These are phyloP conservation scores for Bruguiera hainesii DNA, from an alignment of 441 rosid species.

Conservation along the genomic window DNA sequence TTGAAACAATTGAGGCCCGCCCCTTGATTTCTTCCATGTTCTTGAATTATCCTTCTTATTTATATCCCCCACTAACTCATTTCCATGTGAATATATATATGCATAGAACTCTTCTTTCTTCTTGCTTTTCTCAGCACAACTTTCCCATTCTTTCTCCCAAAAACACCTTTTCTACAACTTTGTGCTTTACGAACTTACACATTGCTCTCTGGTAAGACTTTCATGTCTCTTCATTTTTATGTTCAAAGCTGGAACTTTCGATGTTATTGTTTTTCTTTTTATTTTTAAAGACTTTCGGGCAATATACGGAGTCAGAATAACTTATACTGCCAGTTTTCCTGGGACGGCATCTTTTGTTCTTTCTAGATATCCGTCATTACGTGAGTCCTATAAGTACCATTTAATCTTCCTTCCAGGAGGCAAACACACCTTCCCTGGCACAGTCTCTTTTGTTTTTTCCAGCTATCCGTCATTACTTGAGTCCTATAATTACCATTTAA, in stretches of 20 bases:
- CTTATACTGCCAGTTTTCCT: background rate
- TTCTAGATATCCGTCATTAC: background rate
- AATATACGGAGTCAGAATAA: background rate
- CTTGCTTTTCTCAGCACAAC: no score
- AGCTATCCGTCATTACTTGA: background rate
- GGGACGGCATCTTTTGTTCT: background rate
- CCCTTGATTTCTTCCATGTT: conserved; percentile 23
- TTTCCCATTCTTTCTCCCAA: no score
- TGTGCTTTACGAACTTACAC: no score
- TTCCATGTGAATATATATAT: background rate
- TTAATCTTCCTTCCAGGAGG: conserved; percentile 4
- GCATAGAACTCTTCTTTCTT: background rate
- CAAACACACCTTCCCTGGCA: background rate
- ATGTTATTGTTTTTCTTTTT: no score
- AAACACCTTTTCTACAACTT: no score
- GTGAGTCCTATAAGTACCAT: background rate
- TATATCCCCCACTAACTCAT: background rate
- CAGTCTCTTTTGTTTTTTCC: background rate
- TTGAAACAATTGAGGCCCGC: conserved; percentile 22
- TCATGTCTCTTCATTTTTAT: no score
- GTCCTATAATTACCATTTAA: background rate
- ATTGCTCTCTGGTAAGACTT: no score
- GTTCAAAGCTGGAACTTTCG: no score
- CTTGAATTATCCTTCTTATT: conserved; percentile 18
- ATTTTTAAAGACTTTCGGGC: no score